These are phyloP conservation scores for Fusarium torreyae DNA, from an alignment of 2,329 filamentous ascomycete genomes.

Conservation along the genomic window DNA sequence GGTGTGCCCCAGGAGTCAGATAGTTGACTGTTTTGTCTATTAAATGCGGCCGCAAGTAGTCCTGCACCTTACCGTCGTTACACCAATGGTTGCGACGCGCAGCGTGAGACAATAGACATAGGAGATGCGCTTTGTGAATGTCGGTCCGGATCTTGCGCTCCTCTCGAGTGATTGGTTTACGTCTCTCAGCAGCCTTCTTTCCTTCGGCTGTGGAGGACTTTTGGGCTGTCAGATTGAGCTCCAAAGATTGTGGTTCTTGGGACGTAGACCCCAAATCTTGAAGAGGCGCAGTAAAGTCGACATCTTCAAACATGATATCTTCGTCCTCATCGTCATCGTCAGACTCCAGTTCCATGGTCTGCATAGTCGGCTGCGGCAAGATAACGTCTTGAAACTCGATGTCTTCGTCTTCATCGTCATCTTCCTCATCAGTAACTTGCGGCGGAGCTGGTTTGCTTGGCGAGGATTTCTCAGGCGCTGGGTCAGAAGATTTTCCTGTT, in stretches of 20 bases:
- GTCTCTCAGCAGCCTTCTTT: slow-evolving; percentile 57
- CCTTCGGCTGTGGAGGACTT: slow-evolving; percentile 52
- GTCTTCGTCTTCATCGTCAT: slow-evolving; percentile 60
- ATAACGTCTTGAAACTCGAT: slow-evolving; percentile 67
- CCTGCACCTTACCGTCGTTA: slow-evolving; percentile 80
- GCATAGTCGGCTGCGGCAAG: slow-evolving; percentile 63
- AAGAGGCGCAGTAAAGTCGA: slow-evolving; percentile 59
- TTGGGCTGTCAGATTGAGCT: slow-evolving; percentile 68
- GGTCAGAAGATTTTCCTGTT: not conserved
- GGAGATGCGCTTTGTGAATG: slow-evolving; percentile 88
- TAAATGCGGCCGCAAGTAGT: slow-evolving; percentile 74
- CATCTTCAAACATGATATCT: slow-evolving; percentile 64
- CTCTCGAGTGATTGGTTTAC: slow-evolving; percentile 68
- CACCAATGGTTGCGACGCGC: slow-evolving; percentile 90
- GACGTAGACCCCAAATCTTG: slow-evolving; percentile 40
- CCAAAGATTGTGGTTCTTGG: slow-evolving; percentile 58
- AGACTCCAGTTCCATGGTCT: slow-evolving; percentile 66
- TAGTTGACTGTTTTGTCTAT: slow-evolving; percentile 75
- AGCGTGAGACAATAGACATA: slow-evolving; percentile 86
- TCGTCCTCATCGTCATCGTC: slow-evolving; percentile 64
- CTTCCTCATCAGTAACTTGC: slow-evolving; percentile 24
- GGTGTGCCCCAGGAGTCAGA: slow-evolving; percentile 76
- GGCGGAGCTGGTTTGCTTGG: not conserved
- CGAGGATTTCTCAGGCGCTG: not conserved
- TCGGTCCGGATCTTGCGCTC: slow-evolving; percentile 74